A percentile compares a stretch with the other conserved stretches of the same genome.
Conservation (phyloP, 352 stramenopile species). For the Globisporangium abappressorium region DNA sequence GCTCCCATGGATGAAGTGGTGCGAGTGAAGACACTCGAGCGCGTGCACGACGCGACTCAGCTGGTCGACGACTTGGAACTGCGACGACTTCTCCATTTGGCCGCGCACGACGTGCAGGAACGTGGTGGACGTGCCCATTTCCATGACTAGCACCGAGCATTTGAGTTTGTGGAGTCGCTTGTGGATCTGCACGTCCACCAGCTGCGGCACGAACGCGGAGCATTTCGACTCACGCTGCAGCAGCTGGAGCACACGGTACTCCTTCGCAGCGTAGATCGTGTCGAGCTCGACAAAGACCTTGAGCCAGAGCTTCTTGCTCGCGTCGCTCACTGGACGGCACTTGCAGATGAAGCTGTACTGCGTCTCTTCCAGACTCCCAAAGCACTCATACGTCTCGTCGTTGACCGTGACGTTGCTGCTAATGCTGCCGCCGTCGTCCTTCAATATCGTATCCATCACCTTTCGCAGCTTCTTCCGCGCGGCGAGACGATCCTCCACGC, state of each 20-base stretch:
- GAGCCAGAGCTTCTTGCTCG: slow-evolving; percentile 23
- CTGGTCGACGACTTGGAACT: slow-evolving; percentile 30
- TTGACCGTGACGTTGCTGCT: slow-evolving; percentile 10
- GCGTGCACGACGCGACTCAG: slow-evolving; percentile 36
- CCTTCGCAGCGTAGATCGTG: slow-evolving; percentile 38
- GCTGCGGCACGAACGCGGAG: slow-evolving; percentile 30
- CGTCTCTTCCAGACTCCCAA: slow-evolving; percentile 34
- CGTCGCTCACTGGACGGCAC: slow-evolving; percentile 18
- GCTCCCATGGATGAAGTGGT: slow-evolving; percentile 50
- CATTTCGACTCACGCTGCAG: slow-evolving; percentile 28
- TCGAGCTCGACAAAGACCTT: slow-evolving; percentile 68
- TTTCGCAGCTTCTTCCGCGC: slow-evolving; percentile 17
- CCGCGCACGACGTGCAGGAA: slow-evolving; percentile 34
- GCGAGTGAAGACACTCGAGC: slow-evolving; percentile 42
- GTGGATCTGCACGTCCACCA: slow-evolving; percentile 35
- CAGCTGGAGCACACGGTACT: slow-evolving; percentile 50
- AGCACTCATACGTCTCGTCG: slow-evolving; percentile 9
- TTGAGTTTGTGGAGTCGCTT: slow-evolving; percentile 27
- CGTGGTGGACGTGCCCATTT: slow-evolving; percentile 35
- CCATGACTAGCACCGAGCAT: slow-evolving; percentile 49
- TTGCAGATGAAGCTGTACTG: slow-evolving; percentile 39
- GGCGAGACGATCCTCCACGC: slow-evolving; percentile 9
- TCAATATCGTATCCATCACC: slow-evolving; percentile 16
- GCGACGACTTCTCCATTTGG: slow-evolving; percentile 28
- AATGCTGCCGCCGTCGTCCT: neutral